Evolutionary conservation across 352 stramenopile genomes (phyloP).

Genomic region (Globisporangium iwayamae): DNA sequence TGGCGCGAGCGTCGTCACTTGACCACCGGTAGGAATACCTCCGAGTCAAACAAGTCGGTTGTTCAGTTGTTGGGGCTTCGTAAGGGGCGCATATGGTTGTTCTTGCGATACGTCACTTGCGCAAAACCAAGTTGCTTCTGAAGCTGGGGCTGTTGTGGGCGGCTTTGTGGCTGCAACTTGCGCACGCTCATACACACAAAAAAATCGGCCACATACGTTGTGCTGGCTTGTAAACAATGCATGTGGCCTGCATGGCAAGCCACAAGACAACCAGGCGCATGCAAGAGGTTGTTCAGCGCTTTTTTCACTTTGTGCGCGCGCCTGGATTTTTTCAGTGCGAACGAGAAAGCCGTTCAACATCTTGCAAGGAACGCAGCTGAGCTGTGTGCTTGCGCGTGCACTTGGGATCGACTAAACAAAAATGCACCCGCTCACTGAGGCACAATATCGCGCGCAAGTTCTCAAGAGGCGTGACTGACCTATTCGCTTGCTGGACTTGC

Average conservation of each 20-base stretch:
- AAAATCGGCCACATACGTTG: conserved; percentile 4
- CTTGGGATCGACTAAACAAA: not conserved
- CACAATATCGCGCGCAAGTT: not conserved
- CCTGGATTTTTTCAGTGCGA: not conserved
- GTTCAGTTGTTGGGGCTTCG: not conserved
- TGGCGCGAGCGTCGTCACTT: no score
- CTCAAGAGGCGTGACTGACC: not conserved
- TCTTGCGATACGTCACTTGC: conserved; percentile 1
- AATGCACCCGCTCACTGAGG: not conserved
- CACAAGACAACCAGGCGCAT: not conserved
- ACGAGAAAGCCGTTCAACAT: not conserved
- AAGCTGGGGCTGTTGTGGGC: not conserved
- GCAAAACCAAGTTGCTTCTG: not conserved
- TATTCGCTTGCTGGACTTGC: conserved; percentile 5
- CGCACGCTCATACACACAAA: not conserved
- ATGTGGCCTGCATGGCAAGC: not conserved
- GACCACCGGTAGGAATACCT: not conserved
- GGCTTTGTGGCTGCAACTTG: conserved; percentile 2
- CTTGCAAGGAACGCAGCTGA: not conserved
- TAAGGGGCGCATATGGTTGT: not conserved
- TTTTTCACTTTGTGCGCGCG: not conserved
- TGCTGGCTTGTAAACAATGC: not conserved
- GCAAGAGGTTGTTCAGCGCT: not conserved
- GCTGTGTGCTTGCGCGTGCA: not conserved
- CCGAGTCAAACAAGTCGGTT: conserved; percentile 1